phyloP scores from a whole-genome alignment of 202 grass and related monocot genomes.

The Panicum hallii region DNA sequence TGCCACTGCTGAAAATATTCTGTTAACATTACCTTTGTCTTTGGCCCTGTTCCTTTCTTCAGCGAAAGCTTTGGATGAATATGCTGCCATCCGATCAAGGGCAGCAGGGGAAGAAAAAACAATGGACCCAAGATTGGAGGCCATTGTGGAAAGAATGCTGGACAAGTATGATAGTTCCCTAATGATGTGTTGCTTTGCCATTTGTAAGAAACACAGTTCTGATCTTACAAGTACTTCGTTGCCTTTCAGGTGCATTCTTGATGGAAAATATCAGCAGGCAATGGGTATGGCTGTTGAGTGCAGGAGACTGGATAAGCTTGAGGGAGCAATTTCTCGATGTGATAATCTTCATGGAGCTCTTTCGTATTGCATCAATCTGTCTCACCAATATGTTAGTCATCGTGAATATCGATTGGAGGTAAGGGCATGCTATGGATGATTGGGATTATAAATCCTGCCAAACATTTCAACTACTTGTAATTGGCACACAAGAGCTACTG shows the following conservation, averaged over 20 bases:
- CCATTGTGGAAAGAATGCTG: constrained; percentile 89
- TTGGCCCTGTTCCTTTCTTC: constrained; percentile 38
- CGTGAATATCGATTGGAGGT: constrained; percentile 84
- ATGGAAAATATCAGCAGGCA: constrained; percentile 93
- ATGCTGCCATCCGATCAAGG: constrained; percentile 69
- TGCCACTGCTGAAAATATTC: neutral
- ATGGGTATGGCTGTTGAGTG: constrained; percentile 97
- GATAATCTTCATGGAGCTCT: constrained; percentile 71
- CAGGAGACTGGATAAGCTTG: constrained; percentile 79
- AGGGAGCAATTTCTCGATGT: constrained; percentile 64
- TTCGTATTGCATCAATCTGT: constrained; percentile 81
- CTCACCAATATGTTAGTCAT: constrained; percentile 75
- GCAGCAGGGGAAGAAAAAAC: constrained; percentile 55
- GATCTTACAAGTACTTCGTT: neutral
- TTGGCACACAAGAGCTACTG: neutral
- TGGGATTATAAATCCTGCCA: constrained; percentile 3
- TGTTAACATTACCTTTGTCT: constrained; percentile 40
- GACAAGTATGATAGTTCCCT: constrained; percentile 66
- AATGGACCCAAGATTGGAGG: constrained; percentile 79
- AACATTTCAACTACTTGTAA: neutral
- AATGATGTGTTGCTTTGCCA: constrained; percentile 1
- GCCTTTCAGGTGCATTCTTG: constrained; percentile 77
- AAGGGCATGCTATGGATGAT: constrained; percentile 29
- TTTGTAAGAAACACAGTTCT: constrained; percentile 4
- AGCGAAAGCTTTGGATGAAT: constrained; percentile 97